phyloP scores from a whole-genome alignment of 2,329 filamentous ascomycete species.

The Pyrenophora tritici-repentis region DNA sequence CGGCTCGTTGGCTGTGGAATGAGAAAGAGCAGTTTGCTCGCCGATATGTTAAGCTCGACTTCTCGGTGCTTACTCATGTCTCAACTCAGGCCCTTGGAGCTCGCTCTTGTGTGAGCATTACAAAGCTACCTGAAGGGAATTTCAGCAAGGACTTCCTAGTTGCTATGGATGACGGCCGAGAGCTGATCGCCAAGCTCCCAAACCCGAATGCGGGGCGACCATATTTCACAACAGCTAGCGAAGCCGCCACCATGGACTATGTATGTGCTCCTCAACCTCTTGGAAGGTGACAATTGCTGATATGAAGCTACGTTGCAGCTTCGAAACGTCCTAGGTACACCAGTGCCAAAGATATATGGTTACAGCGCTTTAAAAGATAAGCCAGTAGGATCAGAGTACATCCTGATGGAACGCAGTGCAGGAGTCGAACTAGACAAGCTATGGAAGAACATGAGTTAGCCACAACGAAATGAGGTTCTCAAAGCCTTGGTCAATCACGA shows the following conservation, averaged over 20 bases:
- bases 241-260: conserved; percentile 44
- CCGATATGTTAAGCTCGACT: conserved; percentile 14
- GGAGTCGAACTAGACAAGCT: conserved; percentile 21
- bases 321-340: conserved; percentile 34
- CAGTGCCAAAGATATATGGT: conserved; percentile 35
- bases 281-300: conserved; percentile 28
- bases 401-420: conserved; percentile 23
- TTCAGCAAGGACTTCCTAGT: conserved; percentile 49
- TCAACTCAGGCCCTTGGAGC: no score
- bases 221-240: conserved; percentile 40
- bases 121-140: conserved; percentile 33
- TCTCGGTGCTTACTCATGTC: no score
- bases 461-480: conserved; percentile 19
- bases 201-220: conserved; percentile 40
- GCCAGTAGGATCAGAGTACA: conserved; percentile 34
- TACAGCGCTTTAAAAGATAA: conserved; percentile 34
- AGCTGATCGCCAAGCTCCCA: conserved; percentile 40
- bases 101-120: no score
- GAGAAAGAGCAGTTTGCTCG: conserved; percentile 22
- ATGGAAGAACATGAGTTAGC: conserved; percentile 17
- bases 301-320: conserved; percentile 23
- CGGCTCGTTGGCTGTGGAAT: conserved; percentile 26
- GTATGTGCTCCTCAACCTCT: conserved; percentile 22
- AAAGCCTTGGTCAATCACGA: conserved; percentile 19
- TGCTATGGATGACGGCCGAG: conserved; percentile 29